These are phyloP conservation scores for Chlorociboria aeruginascens DNA, from an alignment of 495 filamentous ascomycete genomes.

Conservation along the genomic window DNA sequence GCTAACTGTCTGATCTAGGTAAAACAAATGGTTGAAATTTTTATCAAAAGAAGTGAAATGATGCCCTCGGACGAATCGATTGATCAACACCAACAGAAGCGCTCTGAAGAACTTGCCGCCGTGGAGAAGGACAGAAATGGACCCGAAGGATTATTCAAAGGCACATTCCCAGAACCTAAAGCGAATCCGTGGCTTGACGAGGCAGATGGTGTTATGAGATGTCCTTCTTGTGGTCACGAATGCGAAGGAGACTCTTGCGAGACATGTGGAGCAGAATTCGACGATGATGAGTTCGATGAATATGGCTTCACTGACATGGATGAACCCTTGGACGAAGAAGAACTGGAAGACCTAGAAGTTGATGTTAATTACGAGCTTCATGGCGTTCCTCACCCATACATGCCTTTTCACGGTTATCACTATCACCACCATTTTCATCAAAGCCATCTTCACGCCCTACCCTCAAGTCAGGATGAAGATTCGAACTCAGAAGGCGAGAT, in stretches of 20 bases:
- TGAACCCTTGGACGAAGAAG: constrained; percentile 2
- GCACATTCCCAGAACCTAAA: constrained; percentile 32
- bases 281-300: background rate
- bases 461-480: constrained; percentile 1
- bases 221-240: constrained; percentile 29
- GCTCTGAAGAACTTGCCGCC: constrained; percentile 42
- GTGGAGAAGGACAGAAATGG: constrained; percentile 38
- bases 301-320: constrained; percentile 6
- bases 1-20: constrained; percentile 31
- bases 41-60: constrained; percentile 48
- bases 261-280: constrained; percentile 5
- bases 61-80: constrained; percentile 52
- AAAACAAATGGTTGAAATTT: constrained; percentile 52
- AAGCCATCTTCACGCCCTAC: background rate
- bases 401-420: constrained; percentile 6
- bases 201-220: constrained; percentile 51
- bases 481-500: constrained; percentile 6
- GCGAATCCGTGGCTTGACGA: constrained; percentile 33
- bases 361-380: constrained; percentile 7
- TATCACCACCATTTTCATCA: constrained; percentile 8
- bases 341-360: constrained; percentile 11
- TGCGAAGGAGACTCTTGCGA: constrained; percentile 14
- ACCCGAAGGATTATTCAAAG: constrained; percentile 54
- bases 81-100: constrained; percentile 44
- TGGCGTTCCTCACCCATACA: background rate